Conservation (phyloP, 768 basidiomycete species). For the Mycena sanguinolenta region DNA sequence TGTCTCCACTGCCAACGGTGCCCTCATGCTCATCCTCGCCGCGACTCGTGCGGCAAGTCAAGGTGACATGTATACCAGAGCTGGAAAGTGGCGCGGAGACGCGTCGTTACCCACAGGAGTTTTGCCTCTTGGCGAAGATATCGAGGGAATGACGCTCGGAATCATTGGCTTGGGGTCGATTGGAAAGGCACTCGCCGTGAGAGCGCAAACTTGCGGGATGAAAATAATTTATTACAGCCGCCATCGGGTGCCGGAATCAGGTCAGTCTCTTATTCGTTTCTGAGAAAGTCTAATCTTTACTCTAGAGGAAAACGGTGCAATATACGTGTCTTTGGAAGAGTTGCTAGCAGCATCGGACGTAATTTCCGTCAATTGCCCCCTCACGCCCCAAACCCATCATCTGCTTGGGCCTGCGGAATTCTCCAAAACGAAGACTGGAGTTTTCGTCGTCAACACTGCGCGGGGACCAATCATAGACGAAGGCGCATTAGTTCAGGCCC, state of each 20-base stretch:
- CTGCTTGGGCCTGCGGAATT: slow-evolving; percentile 37
- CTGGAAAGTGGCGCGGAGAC: slow-evolving; percentile 38
- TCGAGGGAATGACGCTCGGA: slow-evolving; percentile 38
- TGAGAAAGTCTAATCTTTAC: background rate
- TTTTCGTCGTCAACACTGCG: slow-evolving; percentile 64
- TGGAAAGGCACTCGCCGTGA: slow-evolving; percentile 37
- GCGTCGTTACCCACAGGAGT: slow-evolving; percentile 24
- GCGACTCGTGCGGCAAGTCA: slow-evolving; percentile 35
- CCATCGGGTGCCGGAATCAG: slow-evolving; percentile 29
- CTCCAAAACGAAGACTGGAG: slow-evolving; percentile 53
- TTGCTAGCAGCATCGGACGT: slow-evolving; percentile 37
- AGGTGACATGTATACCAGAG: slow-evolving; percentile 35
- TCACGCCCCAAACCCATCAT: slow-evolving; percentile 39
- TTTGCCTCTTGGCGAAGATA: slow-evolving; percentile 32
- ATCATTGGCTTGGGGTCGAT: slow-evolving; percentile 41
- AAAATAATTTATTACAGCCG: slow-evolving; percentile 41
- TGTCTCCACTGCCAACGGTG: slow-evolving; percentile 40
- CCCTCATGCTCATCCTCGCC: slow-evolving; percentile 40
- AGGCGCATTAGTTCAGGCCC: slow-evolving; percentile 54
- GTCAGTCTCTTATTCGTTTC: slow-evolving; percentile 10
- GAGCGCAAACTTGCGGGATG: slow-evolving; percentile 41
- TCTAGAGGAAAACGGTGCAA: slow-evolving; percentile 38
- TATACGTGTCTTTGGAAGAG: slow-evolving; percentile 35
- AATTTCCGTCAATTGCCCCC: slow-evolving; percentile 39
- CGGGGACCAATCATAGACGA: slow-evolving; percentile 65